A percentile compares a stretch with the other conserved stretches of the same genome.
phyloP scores from a whole-genome alignment of 306 rosid genomes.

The Castanea sativa region DNA sequence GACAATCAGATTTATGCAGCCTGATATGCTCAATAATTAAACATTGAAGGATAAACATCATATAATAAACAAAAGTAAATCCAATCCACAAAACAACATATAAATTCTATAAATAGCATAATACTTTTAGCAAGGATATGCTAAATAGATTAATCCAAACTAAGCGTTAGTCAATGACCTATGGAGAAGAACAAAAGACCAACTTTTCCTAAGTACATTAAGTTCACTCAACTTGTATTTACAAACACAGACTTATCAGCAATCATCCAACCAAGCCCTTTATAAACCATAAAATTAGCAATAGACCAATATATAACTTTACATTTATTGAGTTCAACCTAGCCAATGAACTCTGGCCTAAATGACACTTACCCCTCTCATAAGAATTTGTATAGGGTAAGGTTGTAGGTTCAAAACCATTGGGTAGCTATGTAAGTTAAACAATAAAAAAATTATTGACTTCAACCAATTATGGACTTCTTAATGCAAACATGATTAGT shows the following conservation, averaged over 20 bases:
- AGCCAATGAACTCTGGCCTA: too few species aligned
- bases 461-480: neutral
- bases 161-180: neutral
- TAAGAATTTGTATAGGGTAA: too few species aligned
- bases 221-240: neutral
- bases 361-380: too few species aligned
- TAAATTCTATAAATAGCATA: neutral
- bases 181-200: neutral
- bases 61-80: too few species aligned
- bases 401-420: too few species aligned
- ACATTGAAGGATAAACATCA: neutral
- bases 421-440: too few species aligned
- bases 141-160: neutral
- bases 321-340: too few species aligned
- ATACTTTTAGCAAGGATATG: neutral
- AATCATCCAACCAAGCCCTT: neutral
- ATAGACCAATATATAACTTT: neutral
- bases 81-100: neutral
- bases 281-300: neutral
- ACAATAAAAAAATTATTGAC: neutral
- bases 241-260: neutral
- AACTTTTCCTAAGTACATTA: too few species aligned
- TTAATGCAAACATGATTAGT: neutral
- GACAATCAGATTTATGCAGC: neutral
- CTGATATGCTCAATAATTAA: neutral